Evolutionary conservation across 2,329 filamentous ascomycete species (phyloP), one percentile per base, ranked within the genome.

Genomic region (Penicillium occitanis): DNA sequence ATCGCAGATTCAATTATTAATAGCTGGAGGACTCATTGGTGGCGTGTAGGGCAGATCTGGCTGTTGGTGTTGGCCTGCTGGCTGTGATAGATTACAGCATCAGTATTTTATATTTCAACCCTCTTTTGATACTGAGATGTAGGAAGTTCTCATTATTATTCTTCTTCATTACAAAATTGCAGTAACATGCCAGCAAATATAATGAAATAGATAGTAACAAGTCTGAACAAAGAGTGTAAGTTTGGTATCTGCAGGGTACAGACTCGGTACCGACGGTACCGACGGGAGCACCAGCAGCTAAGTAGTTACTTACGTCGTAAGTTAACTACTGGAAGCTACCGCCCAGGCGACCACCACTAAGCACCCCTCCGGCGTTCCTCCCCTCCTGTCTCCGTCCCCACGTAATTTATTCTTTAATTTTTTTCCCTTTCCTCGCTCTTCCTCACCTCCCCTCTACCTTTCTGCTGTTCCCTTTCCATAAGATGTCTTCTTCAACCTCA

Each of bases 401-500:
- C 62, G 61, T 68, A 68, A 65, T 64, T 65, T 35, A 48, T 65
- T 57, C 61, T 40, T 13, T 58, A 68, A 66, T 66, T 68, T 63
- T 64, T 57, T 65, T 66, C 67, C 53, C 59, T 60, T 57, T 62
- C 65, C 63, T 51, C 46, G 13, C 33, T 61, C 65, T 63, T 14
- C 53, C 44, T 48, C 30, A 19, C 48, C 53, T 40, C 50, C n/a
- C 48, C 53, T 69, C 68, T 69, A 69, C 67, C 66, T 61, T 61
- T 67, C 69, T 67, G 68, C 69, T 17, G 68, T 68, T 70, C 67
- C 69, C 69, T 70, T 66, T 60, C 58, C 17, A 65, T 72, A 68
- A 63, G 71, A 80, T 80, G 78, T 75, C 75, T 75, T 66, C 71
- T 74, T 71, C 61, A 68, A 75, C 70, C 70, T 68, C 69, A 70